phyloP scores from a whole-genome alignment of 805 yeast species.

The Metschnikowia kunwiensis region DNA sequence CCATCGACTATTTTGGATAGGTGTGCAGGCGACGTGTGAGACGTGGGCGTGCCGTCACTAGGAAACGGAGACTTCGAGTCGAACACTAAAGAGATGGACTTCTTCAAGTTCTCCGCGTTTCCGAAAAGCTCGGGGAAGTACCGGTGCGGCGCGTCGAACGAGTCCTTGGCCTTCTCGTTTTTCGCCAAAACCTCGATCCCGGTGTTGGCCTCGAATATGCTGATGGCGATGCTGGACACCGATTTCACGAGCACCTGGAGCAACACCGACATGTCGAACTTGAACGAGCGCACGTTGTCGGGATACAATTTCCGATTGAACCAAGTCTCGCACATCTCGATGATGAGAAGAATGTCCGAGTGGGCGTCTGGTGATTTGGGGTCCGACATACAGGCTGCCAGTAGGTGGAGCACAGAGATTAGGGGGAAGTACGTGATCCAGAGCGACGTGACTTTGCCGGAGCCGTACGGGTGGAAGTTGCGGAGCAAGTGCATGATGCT shows the following conservation, averaged over 20 bases:
- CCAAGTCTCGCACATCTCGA: slow-evolving; percentile 16
- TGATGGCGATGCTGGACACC: slow-evolving; percentile 22
- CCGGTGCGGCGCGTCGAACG: slow-evolving; percentile 14
- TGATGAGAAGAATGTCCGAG: slow-evolving; percentile 28
- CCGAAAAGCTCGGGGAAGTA: slow-evolving; percentile 20
- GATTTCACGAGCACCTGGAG: slow-evolving; percentile 21
- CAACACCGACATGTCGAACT: slow-evolving; percentile 12
- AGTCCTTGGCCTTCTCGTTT: slow-evolving; percentile 15
- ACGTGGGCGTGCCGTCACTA: not conserved
- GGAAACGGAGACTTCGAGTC: slow-evolving; percentile 14
- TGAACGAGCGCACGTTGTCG: not conserved
- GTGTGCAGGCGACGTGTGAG: slow-evolving; percentile 1
- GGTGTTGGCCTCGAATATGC: slow-evolving; percentile 21
- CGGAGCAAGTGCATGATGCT: slow-evolving; percentile 29
- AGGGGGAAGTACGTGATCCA: slow-evolving; percentile 35
- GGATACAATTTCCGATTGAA: slow-evolving; percentile 12
- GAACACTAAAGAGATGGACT: not conserved
- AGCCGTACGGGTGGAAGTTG: slow-evolving; percentile 19
- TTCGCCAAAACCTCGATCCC: slow-evolving; percentile 14
- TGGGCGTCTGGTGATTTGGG: slow-evolving; percentile 28
- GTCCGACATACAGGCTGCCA: slow-evolving; percentile 30
- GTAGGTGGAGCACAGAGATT: slow-evolving; percentile 30
- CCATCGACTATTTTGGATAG: slow-evolving; percentile 1
- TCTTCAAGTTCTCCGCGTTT: slow-evolving; percentile 4
- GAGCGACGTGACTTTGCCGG: slow-evolving; percentile 23